phyloP scores from a whole-genome alignment of 306 rosid species.

The Quercus alba region DNA sequence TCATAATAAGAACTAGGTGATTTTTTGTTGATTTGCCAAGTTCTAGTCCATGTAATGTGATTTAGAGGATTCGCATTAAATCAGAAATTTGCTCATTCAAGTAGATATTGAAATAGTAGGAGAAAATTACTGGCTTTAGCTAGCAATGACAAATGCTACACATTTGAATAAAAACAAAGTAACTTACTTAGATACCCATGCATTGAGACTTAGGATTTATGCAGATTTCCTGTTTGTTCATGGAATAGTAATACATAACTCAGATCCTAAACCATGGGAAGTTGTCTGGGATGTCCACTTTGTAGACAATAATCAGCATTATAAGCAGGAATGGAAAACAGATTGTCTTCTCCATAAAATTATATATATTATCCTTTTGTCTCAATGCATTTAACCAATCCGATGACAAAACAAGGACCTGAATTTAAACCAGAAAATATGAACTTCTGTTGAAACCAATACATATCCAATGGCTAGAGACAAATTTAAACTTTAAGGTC shows the following conservation, averaged over 20 bases:
- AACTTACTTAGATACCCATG: not conserved
- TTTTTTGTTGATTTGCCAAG: too few species aligned
- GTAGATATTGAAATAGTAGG: too few species aligned
- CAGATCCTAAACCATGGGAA: not conserved
- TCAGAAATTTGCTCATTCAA: too few species aligned
- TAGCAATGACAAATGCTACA: not conserved
- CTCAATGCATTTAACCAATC: slow-evolving; percentile 9
- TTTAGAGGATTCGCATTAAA: too few species aligned
- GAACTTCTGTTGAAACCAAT: not conserved
- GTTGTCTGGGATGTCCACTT: not conserved
- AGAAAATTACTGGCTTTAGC: not conserved
- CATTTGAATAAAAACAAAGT: not conserved
- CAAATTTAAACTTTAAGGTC: not conserved
- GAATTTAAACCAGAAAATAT: not conserved
- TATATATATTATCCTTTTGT: not conserved
- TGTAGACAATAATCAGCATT: not conserved
- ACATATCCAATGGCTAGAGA: not conserved
- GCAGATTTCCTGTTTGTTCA: not conserved
- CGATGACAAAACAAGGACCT: not conserved
- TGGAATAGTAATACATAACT: not conserved
- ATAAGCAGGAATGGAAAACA: not conserved
- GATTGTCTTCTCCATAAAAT: not conserved
- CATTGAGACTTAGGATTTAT: not conserved
- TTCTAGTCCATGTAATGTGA: too few species aligned
- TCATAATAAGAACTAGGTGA: too few species aligned